Conservation (phyloP, 768 basidiomycete genomes). For the Chalciporus sphaerocephalus region DNA sequence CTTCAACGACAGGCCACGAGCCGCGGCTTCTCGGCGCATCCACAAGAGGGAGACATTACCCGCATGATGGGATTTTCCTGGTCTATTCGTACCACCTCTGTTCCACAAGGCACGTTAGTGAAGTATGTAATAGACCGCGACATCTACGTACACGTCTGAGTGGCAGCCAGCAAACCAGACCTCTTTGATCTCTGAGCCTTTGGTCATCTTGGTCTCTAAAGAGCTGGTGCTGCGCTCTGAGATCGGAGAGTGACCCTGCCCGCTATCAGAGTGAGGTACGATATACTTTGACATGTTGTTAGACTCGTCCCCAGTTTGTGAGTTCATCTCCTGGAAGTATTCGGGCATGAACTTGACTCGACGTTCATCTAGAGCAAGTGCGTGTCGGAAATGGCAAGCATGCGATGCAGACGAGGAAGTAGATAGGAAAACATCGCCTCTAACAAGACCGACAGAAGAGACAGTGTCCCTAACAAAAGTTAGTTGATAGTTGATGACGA, state of each 20-base stretch:
- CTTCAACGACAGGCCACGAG: slow-evolving; percentile 23
- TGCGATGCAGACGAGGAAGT: slow-evolving; percentile 55
- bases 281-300: slow-evolving; percentile 9
- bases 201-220: neutral
- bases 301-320: slow-evolving; percentile 8
- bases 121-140: neutral
- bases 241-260: neutral
- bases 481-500: neutral
- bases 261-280: neutral
- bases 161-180: slow-evolving; percentile 62
- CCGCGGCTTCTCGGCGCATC: slow-evolving; percentile 32
- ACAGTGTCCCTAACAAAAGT: slow-evolving; percentile 55
- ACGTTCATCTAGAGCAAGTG: slow-evolving; percentile 59
- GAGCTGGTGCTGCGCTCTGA: slow-evolving; percentile 17
- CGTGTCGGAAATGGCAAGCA: slow-evolving; percentile 59
- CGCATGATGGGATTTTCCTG: slow-evolving; percentile 18
- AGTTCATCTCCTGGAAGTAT: slow-evolving; percentile 32
- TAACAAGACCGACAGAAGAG: slow-evolving; percentile 54
- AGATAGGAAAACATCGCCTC: slow-evolving; percentile 43
- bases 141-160: slow-evolving; percentile 28
- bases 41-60: slow-evolving; percentile 29
- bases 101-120: neutral
- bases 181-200: slow-evolving; percentile 41
- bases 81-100: slow-evolving; percentile 24
- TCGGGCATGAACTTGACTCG: slow-evolving; percentile 54